phyloP scores from a whole-genome alignment of 106 monocot genomes.

The Narthecium ossifragum region DNA sequence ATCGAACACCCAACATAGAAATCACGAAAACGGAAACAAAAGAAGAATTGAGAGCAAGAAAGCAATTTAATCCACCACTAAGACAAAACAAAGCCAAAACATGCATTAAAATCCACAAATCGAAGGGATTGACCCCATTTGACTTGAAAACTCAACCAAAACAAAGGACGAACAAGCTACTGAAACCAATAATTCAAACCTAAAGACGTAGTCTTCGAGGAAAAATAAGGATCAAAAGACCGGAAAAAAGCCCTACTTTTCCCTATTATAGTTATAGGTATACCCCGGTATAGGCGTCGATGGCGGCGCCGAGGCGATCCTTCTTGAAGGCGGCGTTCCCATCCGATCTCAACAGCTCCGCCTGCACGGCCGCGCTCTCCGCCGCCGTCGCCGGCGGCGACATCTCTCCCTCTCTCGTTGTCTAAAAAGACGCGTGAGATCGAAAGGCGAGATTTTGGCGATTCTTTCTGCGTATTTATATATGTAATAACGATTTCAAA shows the following conservation, averaged over 20 bases:
- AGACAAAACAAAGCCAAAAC: no score
- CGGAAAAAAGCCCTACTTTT: not conserved
- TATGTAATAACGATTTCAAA: no score
- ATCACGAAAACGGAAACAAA: no score
- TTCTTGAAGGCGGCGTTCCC: slow-evolving; percentile 4
- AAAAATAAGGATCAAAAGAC: not conserved
- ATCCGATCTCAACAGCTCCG: not conserved
- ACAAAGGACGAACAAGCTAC: no score
- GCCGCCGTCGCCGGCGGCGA: not conserved
- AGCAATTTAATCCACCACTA: not conserved
- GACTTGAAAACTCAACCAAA: not conserved
- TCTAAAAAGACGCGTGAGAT: no score
- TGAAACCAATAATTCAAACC: no score
- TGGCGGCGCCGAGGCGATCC: slow-evolving; percentile 1
- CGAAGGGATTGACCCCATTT: not conserved
- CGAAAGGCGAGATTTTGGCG: no score
- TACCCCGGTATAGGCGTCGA: slow-evolving; percentile 5
- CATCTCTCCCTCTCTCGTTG: no score
- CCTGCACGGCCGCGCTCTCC: slow-evolving; percentile 1
- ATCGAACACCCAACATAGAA: no score
- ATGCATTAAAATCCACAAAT: no score
- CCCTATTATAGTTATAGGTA: not conserved
- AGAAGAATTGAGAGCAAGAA: not conserved
- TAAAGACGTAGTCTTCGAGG: not conserved
- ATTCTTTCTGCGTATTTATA: no score